A percentile compares a stretch with the other conserved stretches of the same genome.
Evolutionary conservation across 2,329 filamentous ascomycete species (phyloP).

Genomic region (Botryotinia calthae): DNA sequence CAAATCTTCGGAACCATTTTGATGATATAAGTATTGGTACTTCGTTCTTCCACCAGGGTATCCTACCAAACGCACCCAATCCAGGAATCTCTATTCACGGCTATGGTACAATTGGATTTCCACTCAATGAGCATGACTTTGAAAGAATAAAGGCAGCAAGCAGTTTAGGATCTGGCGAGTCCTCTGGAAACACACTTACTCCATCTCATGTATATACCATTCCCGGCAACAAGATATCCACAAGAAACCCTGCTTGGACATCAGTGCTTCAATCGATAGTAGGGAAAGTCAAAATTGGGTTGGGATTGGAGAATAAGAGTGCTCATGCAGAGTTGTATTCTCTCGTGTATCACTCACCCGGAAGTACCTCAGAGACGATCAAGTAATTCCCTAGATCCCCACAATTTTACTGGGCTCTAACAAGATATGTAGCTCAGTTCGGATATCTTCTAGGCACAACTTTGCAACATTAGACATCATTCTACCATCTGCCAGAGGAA

Average conservation of each 20-base stretch:
- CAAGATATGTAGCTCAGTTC: background rate
- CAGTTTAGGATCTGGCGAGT: background rate
- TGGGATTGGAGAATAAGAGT: background rate
- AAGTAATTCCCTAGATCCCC: background rate
- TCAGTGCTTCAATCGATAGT: background rate
- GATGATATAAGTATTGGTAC: background rate
- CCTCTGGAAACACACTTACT: background rate
- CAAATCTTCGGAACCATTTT: background rate
- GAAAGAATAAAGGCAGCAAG: background rate
- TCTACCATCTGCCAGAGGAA: background rate
- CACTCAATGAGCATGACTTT: background rate
- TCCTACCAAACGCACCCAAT: background rate
- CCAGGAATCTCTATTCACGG: background rate
- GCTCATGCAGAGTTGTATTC: background rate
- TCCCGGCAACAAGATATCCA: background rate
- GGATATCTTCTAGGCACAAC: background rate
- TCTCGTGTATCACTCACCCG: background rate
- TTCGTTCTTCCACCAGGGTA: background rate
- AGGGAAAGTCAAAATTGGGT: background rate
- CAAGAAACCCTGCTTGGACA: background rate
- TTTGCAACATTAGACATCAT: conserved; percentile 3
- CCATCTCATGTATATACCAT: background rate
- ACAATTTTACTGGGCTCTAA: background rate
- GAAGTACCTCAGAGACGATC: background rate
- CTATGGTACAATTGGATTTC: background rate